Percentiles rank a stretch among this genome's conserved stretches.
Conservation (phyloP, 768 basidiomycete genomes). For the Neoboletus brunneissimus region DNA sequence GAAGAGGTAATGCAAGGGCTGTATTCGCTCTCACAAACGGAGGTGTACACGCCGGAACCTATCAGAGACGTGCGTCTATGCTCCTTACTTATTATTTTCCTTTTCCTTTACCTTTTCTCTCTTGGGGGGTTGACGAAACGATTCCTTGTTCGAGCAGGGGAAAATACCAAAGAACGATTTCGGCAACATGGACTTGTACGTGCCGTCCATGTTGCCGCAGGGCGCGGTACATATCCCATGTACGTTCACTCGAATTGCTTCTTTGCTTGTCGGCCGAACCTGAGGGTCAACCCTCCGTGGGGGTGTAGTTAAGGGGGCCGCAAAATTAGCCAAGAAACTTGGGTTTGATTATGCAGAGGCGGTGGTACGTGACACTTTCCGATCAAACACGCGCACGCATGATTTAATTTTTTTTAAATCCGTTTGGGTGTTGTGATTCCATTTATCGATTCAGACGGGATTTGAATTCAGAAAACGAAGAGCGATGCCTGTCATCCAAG, state of each 20-base stretch:
- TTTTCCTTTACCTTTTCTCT: neutral
- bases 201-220: slow-evolving; percentile 87
- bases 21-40: slow-evolving; percentile 84
- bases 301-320: slow-evolving; percentile 73
- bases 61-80: slow-evolving; percentile 83
- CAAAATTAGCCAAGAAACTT: slow-evolving; percentile 83
- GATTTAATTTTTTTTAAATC: slow-evolving; percentile 3
- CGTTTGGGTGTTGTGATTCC: neutral
- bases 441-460: slow-evolving; percentile 58
- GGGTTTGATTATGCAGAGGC: slow-evolving; percentile 93
- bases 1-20: slow-evolving; percentile 80
- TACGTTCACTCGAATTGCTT: slow-evolving; percentile 41
- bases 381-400: neutral
- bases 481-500: slow-evolving; percentile 80
- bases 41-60: slow-evolving; percentile 73
- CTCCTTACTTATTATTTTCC: slow-evolving; percentile 14
- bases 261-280: slow-evolving; percentile 7
- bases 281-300: slow-evolving; percentile 12
- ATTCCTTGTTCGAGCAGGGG: slow-evolving; percentile 52
- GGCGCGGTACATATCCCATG: slow-evolving; percentile 91
- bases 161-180: slow-evolving; percentile 93
- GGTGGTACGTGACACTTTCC: slow-evolving; percentile 60
- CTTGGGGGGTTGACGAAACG: slow-evolving; percentile 2
- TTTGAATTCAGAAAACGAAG: slow-evolving; percentile 95
- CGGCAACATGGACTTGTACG: slow-evolving; percentile 96